Evolutionary conservation across 768 basidiomycete species (phyloP).

Genomic region (Mycena metata): DNA sequence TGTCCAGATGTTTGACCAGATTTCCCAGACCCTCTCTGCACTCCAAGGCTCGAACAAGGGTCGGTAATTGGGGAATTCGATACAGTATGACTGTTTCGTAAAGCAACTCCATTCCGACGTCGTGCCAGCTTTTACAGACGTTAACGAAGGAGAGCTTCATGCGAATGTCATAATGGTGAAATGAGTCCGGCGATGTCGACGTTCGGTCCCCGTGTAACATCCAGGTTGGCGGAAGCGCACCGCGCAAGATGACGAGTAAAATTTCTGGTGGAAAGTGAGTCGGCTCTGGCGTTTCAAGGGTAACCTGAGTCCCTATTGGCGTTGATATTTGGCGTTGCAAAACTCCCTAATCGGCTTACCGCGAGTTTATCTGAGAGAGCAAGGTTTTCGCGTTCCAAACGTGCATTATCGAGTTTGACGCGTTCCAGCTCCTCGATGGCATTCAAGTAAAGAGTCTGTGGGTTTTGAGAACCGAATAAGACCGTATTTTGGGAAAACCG

Average conservation of each 20-base stretch:
- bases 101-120: constrained; percentile 24
- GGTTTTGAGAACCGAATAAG: too few relatives aligned
- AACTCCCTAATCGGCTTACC: background rate
- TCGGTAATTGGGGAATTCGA: constrained; percentile 20
- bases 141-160: constrained; percentile 29
- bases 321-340: background rate
- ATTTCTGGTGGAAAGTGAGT: constrained; percentile 14
- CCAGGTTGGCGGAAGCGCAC: constrained; percentile 11
- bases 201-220: background rate
- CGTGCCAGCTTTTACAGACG: constrained; percentile 30
- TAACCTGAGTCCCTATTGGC: background rate
- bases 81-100: constrained; percentile 35
- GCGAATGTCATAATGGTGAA: background rate
- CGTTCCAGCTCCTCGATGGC: background rate
- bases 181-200: background rate
- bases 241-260: constrained; percentile 2
- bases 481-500: too few relatives aligned
- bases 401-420: background rate
- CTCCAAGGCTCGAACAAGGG: constrained; percentile 24
- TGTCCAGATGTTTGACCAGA: constrained; percentile 28
- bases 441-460: too few relatives aligned
- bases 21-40: constrained; percentile 16
- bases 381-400: background rate
- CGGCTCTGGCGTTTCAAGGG: too few relatives aligned
- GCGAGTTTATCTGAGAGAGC: background rate